These are phyloP conservation scores for Circinella umbellata DNA, from an alignment of 371 early-diverging fungal genomes.

Conservation along the genomic window DNA sequence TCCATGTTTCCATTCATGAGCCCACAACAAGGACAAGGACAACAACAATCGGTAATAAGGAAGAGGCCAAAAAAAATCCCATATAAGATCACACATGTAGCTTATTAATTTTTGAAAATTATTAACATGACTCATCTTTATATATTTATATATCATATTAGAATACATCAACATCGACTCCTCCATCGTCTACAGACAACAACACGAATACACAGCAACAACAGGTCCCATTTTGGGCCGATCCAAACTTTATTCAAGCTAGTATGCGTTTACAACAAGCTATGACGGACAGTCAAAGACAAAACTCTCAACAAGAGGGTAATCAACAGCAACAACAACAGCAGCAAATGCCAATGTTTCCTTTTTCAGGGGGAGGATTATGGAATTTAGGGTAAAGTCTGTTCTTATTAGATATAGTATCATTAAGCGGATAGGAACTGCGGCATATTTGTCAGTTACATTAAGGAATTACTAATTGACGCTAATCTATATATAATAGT, in stretches of 20 bases:
- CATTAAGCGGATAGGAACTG: too few species aligned
- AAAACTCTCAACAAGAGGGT: not conserved
- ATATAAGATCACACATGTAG: too few species aligned
- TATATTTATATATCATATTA: not conserved
- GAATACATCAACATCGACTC: slow-evolving; percentile 5
- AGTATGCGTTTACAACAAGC: slow-evolving; percentile 47
- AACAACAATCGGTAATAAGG: not conserved
- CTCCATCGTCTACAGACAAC: slow-evolving; percentile 8
- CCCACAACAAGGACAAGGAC: slow-evolving; percentile 27
- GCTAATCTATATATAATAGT: not conserved
- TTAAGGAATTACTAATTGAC: too few species aligned
- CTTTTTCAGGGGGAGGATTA: not conserved
- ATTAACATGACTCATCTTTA: too few species aligned
- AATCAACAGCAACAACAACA: slow-evolving; percentile 25
- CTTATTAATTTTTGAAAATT: too few species aligned
- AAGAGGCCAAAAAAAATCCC: too few species aligned
- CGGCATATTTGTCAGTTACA: too few species aligned
- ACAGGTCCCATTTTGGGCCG: slow-evolving; percentile 47
- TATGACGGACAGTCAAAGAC: slow-evolving; percentile 28
- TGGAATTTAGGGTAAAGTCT: slow-evolving; percentile 23
- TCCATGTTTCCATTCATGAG: slow-evolving; percentile 41
- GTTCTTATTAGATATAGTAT: too few species aligned
- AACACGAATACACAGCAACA: slow-evolving; percentile 10
- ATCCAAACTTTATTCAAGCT: slow-evolving; percentile 51
- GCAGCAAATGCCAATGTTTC: slow-evolving; percentile 16